Percentiles rank a stretch among this genome's conserved stretches.
Conservation (phyloP, 768 basidiomycete genomes). For the Trametes maxima region DNA sequence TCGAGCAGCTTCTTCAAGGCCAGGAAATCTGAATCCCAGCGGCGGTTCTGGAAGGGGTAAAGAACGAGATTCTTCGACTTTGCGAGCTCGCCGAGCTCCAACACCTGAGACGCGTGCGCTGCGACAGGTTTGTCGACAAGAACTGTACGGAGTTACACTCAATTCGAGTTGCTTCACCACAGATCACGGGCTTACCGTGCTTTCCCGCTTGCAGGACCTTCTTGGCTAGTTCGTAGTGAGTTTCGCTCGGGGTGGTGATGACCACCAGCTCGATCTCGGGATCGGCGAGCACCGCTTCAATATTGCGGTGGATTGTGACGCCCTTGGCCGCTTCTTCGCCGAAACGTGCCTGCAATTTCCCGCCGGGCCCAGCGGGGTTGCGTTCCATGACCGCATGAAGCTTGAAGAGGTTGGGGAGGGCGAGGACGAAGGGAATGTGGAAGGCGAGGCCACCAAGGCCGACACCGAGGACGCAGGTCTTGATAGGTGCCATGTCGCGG, state of each 20-base stretch:
- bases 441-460: conserved; percentile 79
- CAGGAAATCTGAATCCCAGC: conserved; percentile 81
- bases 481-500: conserved; percentile 47
- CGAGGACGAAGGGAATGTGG: conserved; percentile 78
- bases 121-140: conserved; percentile 83
- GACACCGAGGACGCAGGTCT: conserved; percentile 73
- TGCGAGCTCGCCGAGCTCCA: conserved; percentile 62
- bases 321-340: conserved; percentile 47
- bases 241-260: conserved; percentile 72
- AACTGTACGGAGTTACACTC: conserved; percentile 40
- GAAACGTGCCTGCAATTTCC: conserved; percentile 68
- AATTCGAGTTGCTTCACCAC: background rate
- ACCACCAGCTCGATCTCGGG: conserved; percentile 67
- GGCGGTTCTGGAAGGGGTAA: conserved; percentile 74
- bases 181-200: conserved; percentile 50
- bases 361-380: conserved; percentile 59
- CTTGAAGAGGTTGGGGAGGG: conserved; percentile 67
- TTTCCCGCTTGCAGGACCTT: conserved; percentile 68
- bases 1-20: conserved; percentile 61
- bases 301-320: conserved; percentile 55
- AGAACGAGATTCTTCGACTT: conserved; percentile 60
- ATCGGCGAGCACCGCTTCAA: conserved; percentile 65
- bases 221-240: conserved; percentile 71
- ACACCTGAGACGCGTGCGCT: conserved; percentile 58
- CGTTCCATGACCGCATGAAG: conserved; percentile 78